These are phyloP conservation scores for Trichomonascus vanleenenianus DNA, from an alignment of 805 yeast species.

Conservation along the genomic window DNA sequence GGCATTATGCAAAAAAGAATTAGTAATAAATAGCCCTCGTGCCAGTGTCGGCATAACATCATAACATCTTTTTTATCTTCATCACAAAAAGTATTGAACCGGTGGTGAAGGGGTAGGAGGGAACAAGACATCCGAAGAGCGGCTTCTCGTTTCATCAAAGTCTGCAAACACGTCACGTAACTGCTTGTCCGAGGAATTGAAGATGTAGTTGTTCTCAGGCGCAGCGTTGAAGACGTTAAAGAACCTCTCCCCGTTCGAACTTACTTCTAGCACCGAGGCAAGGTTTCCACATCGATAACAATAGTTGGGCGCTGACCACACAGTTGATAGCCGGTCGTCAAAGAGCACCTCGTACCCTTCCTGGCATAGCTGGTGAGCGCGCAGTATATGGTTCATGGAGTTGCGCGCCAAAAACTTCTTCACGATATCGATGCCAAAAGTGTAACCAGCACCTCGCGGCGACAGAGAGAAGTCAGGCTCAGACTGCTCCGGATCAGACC, in stretches of 20 bases:
- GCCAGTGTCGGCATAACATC: too few relatives aligned
- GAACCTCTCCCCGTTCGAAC: slow-evolving; percentile 53
- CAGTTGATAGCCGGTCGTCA: slow-evolving; percentile 86
- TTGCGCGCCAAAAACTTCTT: slow-evolving; percentile 76
- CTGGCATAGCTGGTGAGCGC: slow-evolving; percentile 96
- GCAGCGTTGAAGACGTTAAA: slow-evolving; percentile 97
- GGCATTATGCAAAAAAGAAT: neutral
- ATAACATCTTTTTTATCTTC: slow-evolving; percentile 8
- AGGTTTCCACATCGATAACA: slow-evolving; percentile 96
- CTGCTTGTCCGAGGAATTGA: neutral
- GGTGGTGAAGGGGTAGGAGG: slow-evolving; percentile 24
- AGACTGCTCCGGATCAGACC: slow-evolving; percentile 96
- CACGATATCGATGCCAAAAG: slow-evolving; percentile 87
- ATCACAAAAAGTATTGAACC: slow-evolving; percentile 45
- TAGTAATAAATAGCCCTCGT: neutral
- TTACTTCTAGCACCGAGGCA: slow-evolving; percentile 92
- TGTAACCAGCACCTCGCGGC: slow-evolving; percentile 97
- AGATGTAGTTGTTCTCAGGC: slow-evolving; percentile 62
- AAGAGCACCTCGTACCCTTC: slow-evolving; percentile 93
- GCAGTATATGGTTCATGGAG: slow-evolving; percentile 65
- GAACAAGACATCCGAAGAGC: slow-evolving; percentile 10
- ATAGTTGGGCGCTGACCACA: slow-evolving; percentile 98
- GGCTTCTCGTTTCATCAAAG: slow-evolving; percentile 19
- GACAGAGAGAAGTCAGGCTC: slow-evolving; percentile 71
- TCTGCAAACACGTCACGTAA: slow-evolving; percentile 26